A percentile compares a stretch with the other conserved stretches of the same genome.
Evolutionary conservation across 202 grass and related monocot species (phyloP).

Genomic region (Setaria italica): DNA sequence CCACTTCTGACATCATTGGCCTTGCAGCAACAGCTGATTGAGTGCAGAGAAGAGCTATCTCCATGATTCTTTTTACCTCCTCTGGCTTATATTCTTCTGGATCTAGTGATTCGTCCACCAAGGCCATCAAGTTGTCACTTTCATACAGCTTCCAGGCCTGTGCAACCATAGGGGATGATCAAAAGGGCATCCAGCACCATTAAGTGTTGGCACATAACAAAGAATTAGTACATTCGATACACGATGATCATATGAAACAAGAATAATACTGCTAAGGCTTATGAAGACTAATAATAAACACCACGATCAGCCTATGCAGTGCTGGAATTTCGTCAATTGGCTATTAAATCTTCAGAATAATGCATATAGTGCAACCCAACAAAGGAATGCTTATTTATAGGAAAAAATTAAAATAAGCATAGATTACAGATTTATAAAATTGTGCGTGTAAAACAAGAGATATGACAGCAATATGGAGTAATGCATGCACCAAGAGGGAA

Average conservation of each 20-base stretch:
- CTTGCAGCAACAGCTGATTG: conserved; percentile 73
- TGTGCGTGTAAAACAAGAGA: conserved; percentile 33
- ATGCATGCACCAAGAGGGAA: conserved; percentile 22
- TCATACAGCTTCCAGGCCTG: conserved; percentile 87
- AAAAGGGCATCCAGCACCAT: conserved; percentile 22
- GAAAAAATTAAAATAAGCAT: conserved; percentile 16
- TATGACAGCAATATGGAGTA: conserved; percentile 29
- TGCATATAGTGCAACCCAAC: conserved; percentile 29
- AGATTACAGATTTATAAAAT: conserved; percentile 18
- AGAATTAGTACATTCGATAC: conserved; percentile 25
- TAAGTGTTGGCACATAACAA: neutral
- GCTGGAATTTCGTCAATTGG: conserved; percentile 21
- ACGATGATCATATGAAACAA: conserved; percentile 24
- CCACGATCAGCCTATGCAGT: conserved; percentile 15
- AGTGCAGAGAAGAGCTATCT: conserved; percentile 87
- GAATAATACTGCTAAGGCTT: neutral
- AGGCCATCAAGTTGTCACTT: conserved; percentile 51
- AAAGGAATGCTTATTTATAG: conserved; percentile 22
- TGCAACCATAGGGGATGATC: conserved; percentile 32
- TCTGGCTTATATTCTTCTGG: conserved; percentile 57
- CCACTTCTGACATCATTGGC: conserved; percentile 76
- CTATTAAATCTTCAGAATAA: conserved; percentile 29
- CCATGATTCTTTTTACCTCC: conserved; percentile 64
- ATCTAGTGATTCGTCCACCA: conserved; percentile 67
- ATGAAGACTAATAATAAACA: conserved; percentile 27